Conservation (phyloP, 163 green algal genomes). For the Scenedesmus sp. region DNA sequence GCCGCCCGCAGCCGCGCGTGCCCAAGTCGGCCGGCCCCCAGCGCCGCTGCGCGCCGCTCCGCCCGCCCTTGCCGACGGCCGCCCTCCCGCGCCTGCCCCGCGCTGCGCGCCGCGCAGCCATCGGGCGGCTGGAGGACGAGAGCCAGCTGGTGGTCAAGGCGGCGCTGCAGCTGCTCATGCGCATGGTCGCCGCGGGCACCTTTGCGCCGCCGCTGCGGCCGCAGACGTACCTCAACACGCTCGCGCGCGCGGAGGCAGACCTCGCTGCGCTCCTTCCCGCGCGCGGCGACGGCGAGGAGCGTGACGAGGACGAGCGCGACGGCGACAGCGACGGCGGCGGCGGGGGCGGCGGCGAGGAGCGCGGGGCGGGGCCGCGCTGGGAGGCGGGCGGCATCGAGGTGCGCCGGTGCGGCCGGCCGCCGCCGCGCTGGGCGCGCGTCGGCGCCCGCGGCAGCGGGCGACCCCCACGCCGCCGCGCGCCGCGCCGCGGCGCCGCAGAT, state of each 20-base stretch:
- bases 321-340: neutral
- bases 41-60: no score
- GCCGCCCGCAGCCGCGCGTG: no score
- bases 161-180: conserved; percentile 33
- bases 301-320: neutral
- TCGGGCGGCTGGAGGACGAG: conserved; percentile 44
- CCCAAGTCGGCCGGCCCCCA: no score
- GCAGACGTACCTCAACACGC: neutral
- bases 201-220: conserved; percentile 18
- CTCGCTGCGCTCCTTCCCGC: neutral
- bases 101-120: neutral
- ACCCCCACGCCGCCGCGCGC: no score
- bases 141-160: conserved; percentile 44
- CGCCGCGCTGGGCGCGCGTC: no score
- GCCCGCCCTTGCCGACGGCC: no score
- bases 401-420: neutral
- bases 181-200: conserved; percentile 10
- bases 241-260: conserved; percentile 8
- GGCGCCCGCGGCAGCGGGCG: no score
- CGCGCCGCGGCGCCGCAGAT: no score
- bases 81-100: neutral
- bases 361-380: neutral
- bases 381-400: conserved; percentile 23
- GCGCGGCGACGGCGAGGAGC: neutral
- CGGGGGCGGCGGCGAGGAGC: neutral